These are phyloP conservation scores for Magnolia sinica DNA, from an alignment of 164 flowering plant species.

Conservation along the genomic window DNA sequence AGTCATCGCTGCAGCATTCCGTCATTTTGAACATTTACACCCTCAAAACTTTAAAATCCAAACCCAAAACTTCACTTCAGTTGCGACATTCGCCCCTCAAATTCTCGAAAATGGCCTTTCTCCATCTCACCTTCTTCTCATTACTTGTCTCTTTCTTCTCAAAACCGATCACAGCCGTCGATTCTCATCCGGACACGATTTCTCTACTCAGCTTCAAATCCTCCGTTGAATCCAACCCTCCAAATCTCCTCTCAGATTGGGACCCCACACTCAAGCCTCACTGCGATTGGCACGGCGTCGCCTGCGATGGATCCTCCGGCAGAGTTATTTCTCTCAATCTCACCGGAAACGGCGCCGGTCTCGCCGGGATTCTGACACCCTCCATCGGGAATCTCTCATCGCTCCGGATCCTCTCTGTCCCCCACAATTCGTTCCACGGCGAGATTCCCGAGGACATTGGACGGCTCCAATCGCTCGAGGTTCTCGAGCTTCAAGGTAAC, in stretches of 20 bases:
- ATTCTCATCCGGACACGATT: constrained; percentile 23
- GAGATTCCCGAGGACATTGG: constrained; percentile 51
- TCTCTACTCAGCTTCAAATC: constrained; percentile 44
- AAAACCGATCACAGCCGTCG: constrained; percentile 5
- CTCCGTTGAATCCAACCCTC: constrained; percentile 34
- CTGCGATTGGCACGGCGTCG: constrained; percentile 57
- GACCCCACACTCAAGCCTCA: constrained; percentile 17
- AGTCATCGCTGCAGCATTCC: not conserved
- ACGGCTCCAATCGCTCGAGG: constrained; percentile 30
- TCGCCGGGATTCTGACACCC: constrained; percentile 36
- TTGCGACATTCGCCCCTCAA: not conserved
- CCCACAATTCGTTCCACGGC: constrained; percentile 43
- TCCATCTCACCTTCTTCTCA: constrained; percentile 11
- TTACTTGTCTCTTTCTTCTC: constrained; percentile 8
- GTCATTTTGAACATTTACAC: not conserved
- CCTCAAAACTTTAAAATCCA: not conserved
- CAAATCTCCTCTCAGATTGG: constrained; percentile 41
- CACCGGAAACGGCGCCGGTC: constrained; percentile 16
- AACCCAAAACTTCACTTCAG: not conserved
- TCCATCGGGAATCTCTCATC: constrained; percentile 39
- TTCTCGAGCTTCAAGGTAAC: constrained; percentile 57
- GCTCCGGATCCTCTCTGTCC: constrained; percentile 40
- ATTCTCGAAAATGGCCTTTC: not conserved
- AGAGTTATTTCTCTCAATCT: constrained; percentile 36
- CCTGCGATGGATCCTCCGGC: constrained; percentile 38